These are phyloP conservation scores for Torulaspora franciscae DNA, from an alignment of 805 yeast species.

Conservation along the genomic window DNA sequence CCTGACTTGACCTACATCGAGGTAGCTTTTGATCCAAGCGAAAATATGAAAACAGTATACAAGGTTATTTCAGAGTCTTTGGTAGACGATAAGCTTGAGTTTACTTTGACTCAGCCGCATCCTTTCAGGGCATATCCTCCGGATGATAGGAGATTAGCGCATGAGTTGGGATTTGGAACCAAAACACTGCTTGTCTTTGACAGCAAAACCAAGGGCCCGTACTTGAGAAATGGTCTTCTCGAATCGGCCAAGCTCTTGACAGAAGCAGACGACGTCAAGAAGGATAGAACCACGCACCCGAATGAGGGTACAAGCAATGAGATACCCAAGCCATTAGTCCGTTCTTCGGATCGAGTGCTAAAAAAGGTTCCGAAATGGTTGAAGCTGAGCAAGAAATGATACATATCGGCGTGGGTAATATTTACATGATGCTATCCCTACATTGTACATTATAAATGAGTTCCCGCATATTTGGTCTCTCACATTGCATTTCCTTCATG, in stretches of 20 bases:
- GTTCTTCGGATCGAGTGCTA: conserved; percentile 4
- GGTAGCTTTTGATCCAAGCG: conserved; percentile 43
- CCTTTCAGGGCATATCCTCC: conserved; percentile 40
- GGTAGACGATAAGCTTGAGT: conserved; percentile 29
- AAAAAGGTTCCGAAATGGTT: conserved; percentile 41
- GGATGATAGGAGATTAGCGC: conserved; percentile 33
- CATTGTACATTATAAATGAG: conserved; percentile 6
- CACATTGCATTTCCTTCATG: conserved; percentile 14
- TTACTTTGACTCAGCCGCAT: conserved; percentile 44
- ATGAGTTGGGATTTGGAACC: conserved; percentile 42
- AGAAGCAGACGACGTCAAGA: conserved; percentile 30
- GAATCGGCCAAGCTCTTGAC: conserved; percentile 33
- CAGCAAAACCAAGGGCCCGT: conserved; percentile 23
- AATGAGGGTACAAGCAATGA: not conserved
- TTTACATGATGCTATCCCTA: conserved; percentile 6
- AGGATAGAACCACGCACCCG: conserved; percentile 6
- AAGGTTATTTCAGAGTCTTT: conserved; percentile 30
- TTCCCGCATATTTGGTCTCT: conserved; percentile 1
- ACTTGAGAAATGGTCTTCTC: conserved; percentile 30
- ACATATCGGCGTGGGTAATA: not conserved
- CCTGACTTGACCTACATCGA: conserved; percentile 55
- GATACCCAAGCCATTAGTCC: not conserved
- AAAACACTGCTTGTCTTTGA: conserved; percentile 44
- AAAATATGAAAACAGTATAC: conserved; percentile 37
- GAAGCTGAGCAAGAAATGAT: conserved; percentile 37